Base-by-base conservation (phyloP, 2,329 filamentous ascomycete genomes). In the Dothideomycetidae sp. region DNA sequence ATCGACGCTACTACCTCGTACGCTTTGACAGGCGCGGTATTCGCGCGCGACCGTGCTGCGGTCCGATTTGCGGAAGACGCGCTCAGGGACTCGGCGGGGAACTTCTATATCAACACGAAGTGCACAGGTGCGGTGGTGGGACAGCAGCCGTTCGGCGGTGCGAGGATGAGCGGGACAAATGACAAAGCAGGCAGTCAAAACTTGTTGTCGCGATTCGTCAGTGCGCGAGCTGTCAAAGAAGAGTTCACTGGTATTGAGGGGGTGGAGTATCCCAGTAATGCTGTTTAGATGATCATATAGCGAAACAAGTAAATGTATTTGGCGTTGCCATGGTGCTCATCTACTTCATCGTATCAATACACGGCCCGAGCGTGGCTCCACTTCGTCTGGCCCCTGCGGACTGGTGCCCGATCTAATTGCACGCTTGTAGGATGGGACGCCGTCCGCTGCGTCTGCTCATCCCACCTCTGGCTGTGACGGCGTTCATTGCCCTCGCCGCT, bases 71-170 rank as follows among this genome's bases (percentile, higher is more conserved):
- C 80, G 0, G 80, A 85, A 57, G 72, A 84, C 48, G 70, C 67
- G 43, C 66, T 88, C 37, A 67, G 79, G 46, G 75, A 85, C 53
- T 64, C 77, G 0, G 81, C 81, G 1, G 81, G 81, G 29, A 88
- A 88, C 64, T 86, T 86, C 56, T 88, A 88, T 62, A 68, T 88
- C 60, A 88, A 86, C 63, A 81, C 77, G 65, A 86, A 86, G 70
- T 78, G 63, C 43, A 73, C 68, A 2, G 68, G 64, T 35, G 54
- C 62, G 43, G 58, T 63, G 46, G 53, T 59, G 5, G 56, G 52
- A 2, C 56, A 59, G 47, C 56, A 59, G 46, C 55, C 55, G 4
- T 59, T 59, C 39, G 68, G 68, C 41, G 68, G 68, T 28, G 67
- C 66, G n/a, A 59, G 68, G 41, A 66, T 67, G 10, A 67, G 62